Conservation (phyloP, 768 basidiomycete genomes). For the Rhizopogon roseolus region DNA sequence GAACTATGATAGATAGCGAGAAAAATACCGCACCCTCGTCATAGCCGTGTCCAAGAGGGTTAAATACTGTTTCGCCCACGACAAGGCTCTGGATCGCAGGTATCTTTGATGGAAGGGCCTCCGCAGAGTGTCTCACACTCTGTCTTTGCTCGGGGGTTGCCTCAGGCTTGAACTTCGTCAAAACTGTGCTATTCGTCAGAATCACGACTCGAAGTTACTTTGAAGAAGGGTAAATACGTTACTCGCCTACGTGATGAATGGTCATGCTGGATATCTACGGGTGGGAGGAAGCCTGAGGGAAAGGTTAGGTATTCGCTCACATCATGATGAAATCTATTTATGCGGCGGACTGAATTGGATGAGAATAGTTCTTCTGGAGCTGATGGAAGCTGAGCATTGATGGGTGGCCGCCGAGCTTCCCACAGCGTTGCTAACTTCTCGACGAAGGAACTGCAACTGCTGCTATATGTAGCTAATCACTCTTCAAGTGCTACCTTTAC, state of each 20-base stretch:
- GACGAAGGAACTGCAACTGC: too few relatives aligned
- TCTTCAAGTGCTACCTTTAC: too few relatives aligned
- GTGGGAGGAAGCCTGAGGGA: too few relatives aligned
- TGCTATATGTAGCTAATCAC: too few relatives aligned
- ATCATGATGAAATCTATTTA: background rate
- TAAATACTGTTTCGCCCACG: slow-evolving; percentile 10
- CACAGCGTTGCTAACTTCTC: too few relatives aligned
- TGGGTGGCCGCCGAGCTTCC: too few relatives aligned
- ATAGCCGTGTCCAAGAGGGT: slow-evolving; percentile 16
- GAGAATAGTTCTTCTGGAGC: too few relatives aligned
- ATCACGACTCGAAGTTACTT: background rate
- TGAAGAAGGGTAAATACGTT: background rate
- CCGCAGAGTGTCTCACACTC: slow-evolving; percentile 2
- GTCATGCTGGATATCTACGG: background rate
- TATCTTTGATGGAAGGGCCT: slow-evolving; percentile 11
- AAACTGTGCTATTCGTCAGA: slow-evolving; percentile 6
- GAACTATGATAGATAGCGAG: background rate
- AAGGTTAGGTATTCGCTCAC: background rate
- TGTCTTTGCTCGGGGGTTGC: slow-evolving; percentile 2
- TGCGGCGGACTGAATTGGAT: too few relatives aligned
- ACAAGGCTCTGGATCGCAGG: slow-evolving; percentile 12
- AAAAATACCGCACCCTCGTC: slow-evolving; percentile 14
- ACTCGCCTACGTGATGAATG: slow-evolving; percentile 14
- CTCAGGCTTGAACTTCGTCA: slow-evolving; percentile 18
- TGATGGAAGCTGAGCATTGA: too few relatives aligned